Evolutionary conservation across 352 stramenopile genomes (phyloP), one percentile per base, ranked within the genome.

Genomic region (Phytopythium montanum): DNA sequence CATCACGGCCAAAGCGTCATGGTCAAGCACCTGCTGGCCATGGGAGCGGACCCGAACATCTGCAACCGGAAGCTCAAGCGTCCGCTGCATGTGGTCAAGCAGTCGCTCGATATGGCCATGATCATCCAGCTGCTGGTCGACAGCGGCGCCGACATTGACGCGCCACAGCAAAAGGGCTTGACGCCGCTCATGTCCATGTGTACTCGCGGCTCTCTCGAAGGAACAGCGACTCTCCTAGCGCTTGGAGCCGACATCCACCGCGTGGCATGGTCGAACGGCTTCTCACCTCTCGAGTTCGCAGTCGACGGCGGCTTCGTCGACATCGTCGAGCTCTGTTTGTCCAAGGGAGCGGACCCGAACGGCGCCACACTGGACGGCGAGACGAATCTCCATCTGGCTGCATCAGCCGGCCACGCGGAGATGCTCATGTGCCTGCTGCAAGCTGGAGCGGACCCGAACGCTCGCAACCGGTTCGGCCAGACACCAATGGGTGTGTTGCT

Each of bases 121-220:
- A 90, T 92, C 45, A 86, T 92, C 63, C 61, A 91, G 64, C 64
- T 68, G 8, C 60, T 94, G 5, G 66, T 89, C 39, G 65, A 75
- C 45, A 70, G 68, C 21, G 79, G 78, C 5, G 86, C 82, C 10
- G 72, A 78, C 26, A 68, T 94, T 42, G 66, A 95, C 44, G 70
- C 75, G 6, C 66, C 64, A 14, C 85, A 95, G 53, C 81, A 74
- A 18, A 61, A 84, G 26, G 87, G 87, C 1, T 61, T 83, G 53
- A 95, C 87, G n/a, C 81, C 87, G 5, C 69, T 95, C 18, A 92
- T 94, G 82, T 65, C 70, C 16, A 91, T 94, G 76, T 90, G 81
- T 31, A 60, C 61, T 3, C 64, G 64, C 29, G 70, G 69, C 4
- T 94, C 74, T 12, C 57, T 90, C 5, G 87, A 94, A 79, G 85